Conservation (phyloP, 768 basidiomycete genomes). For the Tulasnella sp. region DNA sequence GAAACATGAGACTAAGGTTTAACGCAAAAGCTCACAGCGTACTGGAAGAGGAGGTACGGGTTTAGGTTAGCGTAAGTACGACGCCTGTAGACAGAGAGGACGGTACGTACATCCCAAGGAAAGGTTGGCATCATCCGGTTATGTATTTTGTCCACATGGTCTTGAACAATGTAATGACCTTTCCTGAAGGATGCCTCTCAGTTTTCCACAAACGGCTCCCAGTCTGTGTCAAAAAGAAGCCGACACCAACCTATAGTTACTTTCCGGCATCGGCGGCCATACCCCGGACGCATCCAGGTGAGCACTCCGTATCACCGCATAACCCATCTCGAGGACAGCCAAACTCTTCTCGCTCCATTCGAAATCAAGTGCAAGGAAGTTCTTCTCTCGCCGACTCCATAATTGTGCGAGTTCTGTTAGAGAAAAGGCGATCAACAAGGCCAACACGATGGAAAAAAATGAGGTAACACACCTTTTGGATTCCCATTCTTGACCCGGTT, state of each 20-base stretch:
- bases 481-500: slow-evolving; percentile 56
- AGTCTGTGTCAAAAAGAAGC: neutral
- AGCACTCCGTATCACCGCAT: slow-evolving; percentile 65
- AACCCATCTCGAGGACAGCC: slow-evolving; percentile 63
- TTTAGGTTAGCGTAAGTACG: slow-evolving; percentile 5
- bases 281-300: slow-evolving; percentile 60
- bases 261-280: slow-evolving; percentile 69
- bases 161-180: slow-evolving; percentile 65
- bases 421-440: neutral
- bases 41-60: slow-evolving; percentile 9
- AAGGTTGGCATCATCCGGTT: slow-evolving; percentile 55
- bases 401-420: slow-evolving; percentile 43
- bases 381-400: slow-evolving; percentile 61
- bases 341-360: slow-evolving; percentile 64
- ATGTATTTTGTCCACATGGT: slow-evolving; percentile 53
- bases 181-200: slow-evolving; percentile 27
- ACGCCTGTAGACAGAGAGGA: neutral
- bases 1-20: too few relatives aligned
- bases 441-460: neutral
- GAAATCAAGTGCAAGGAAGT: slow-evolving; percentile 64
- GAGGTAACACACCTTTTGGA: slow-evolving; percentile 29
- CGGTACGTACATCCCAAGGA: slow-evolving; percentile 56
- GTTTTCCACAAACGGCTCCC: slow-evolving; percentile 15
- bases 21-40: slow-evolving; percentile 17
- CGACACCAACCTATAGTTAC: slow-evolving; percentile 57